Evolutionary conservation across 2,329 filamentous ascomycete species (phyloP), one percentile per base, ranked within the genome.

Genomic region (Ophiosphaerella narmari): DNA sequence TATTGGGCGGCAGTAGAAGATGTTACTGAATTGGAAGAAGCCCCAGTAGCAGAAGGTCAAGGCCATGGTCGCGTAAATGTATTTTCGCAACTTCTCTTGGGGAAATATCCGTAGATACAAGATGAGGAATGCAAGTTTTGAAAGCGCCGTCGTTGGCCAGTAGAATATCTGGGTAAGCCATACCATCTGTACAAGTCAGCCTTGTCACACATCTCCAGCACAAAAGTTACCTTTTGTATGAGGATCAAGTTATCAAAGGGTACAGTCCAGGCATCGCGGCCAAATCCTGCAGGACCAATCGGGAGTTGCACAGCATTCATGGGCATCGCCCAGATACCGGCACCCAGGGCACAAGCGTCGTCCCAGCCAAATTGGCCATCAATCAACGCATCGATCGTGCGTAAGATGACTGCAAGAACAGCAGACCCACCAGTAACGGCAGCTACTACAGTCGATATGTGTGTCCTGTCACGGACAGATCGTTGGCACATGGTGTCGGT

Each of bases 241-340:
- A 38, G 29, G 7, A 33, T 39, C 39, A 49, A 18, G 31, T 49
- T 39, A 3, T 44, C 29, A 5, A 44, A 44, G 1, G 40, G 35
- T 8, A 49, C 14, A 5, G 40, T 49, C 46, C 46, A 49, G 4
- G 36, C 16, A 26, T 49, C 46, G 12, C 29, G 34, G 8, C 40
- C 46, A 18, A 49, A 42, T 12, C 46, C 46, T 5, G 34, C 35
- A 39, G 39, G 12, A 8, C 21, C 7, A 12, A 41, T 12, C 7
- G n/a, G 39, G 5, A 47, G 29, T n/a, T 34, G 44, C n/a, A 47
- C 26, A 11, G 38, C 31, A 26, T 35, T 47, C 44, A 47, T 35
- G 2, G 45, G 38, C 5, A 42, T 29, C 21, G 32, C 39, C 18
- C 31, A 36, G 16, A 37, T 36, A 5, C 45, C 38, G 29, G 45